Base-by-base conservation (phyloP, 2,329 filamentous ascomycete species). In the Trichophaea hybrida region DNA sequence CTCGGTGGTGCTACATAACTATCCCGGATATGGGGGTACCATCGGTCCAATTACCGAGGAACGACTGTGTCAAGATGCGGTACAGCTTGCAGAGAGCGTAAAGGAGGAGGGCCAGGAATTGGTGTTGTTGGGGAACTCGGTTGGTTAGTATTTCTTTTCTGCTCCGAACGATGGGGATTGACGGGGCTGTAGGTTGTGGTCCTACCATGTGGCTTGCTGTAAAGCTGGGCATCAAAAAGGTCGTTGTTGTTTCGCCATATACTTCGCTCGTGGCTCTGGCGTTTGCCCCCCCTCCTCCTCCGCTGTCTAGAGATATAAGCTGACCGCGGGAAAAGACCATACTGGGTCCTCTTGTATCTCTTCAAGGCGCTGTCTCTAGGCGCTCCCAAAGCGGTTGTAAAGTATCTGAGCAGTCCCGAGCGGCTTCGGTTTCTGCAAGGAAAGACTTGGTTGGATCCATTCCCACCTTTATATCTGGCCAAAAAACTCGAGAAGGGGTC, bases 1-100 rank as follows among this genome's bases (percentile, higher is more conserved):
- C 5, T 15, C 15, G 15, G 34, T 57, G 7, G 55, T 57, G 40
- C 40, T 57, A 24, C 55, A 57, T 43, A 57, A 57, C 38, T 57
- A 57, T 33, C 55, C 55, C 8, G 44, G 40, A 17, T 57, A 57
- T 49, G 55, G 55, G 32, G 40, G 32, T 24, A 55, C 53, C 4
- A 8, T 37, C 6, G 44, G 44, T 6, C 32, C 32, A 7, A 15
- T 15, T 5, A 50, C 55, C 15, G 15, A 43, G 34, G 53, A 31
- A 2, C 15, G 31, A 13, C 13, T 55, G 5, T 43, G 12, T n/a
- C 5, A 5, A 6, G 50, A 53, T 37, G 13, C 50, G 13, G 10
- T 35, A 1, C 10, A 53, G 50, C 34, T 53, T 31, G 32, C 24
- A 13, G 6, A 12, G 34, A 6, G 24, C 38, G 31, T 57, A 13